phyloP scores from a whole-genome alignment of 1,284 basidiomycete species.

The Gomphus bonarii region DNA sequence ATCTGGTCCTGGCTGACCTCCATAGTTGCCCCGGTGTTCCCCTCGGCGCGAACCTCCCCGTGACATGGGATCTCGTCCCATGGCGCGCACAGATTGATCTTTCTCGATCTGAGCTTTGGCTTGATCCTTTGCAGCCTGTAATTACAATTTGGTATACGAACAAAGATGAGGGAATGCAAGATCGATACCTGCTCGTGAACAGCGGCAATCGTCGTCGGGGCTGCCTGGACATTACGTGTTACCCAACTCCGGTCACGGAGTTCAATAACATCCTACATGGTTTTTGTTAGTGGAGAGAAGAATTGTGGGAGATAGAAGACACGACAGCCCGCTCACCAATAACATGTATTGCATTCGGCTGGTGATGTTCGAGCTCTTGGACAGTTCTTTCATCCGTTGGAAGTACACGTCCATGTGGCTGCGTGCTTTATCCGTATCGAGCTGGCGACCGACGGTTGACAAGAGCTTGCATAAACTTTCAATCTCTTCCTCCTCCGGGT shows the following conservation, averaged over 20 bases:
- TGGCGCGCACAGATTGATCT: constrained; percentile 39
- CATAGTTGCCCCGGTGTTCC: constrained; percentile 52
- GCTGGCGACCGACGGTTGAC: constrained; percentile 75
- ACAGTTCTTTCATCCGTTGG: constrained; percentile 75
- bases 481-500: constrained; percentile 96
- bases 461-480: constrained; percentile 92
- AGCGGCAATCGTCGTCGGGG: constrained; percentile 84
- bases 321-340: constrained; percentile 32
- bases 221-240: constrained; percentile 59
- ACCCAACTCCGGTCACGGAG: constrained; percentile 80
- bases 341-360: constrained; percentile 95
- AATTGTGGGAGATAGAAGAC: neutral
- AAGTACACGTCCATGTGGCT: constrained; percentile 92
- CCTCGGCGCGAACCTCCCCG: constrained; percentile 84
- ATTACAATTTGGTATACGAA: neutral
- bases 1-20: constrained; percentile 48
- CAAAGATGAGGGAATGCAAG: neutral
- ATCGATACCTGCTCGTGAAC: constrained; percentile 74
- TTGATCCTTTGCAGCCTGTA: constrained; percentile 63
- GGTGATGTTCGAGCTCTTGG: constrained; percentile 64
- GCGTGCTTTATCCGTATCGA: constrained; percentile 74
- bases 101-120: constrained; percentile 43
- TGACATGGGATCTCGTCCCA: constrained; percentile 39
- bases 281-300: constrained; percentile 13
- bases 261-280: constrained; percentile 74